phyloP scores from a whole-genome alignment of 2,329 filamentous ascomycete species.

The Colletotrichum lindemuthianum region DNA sequence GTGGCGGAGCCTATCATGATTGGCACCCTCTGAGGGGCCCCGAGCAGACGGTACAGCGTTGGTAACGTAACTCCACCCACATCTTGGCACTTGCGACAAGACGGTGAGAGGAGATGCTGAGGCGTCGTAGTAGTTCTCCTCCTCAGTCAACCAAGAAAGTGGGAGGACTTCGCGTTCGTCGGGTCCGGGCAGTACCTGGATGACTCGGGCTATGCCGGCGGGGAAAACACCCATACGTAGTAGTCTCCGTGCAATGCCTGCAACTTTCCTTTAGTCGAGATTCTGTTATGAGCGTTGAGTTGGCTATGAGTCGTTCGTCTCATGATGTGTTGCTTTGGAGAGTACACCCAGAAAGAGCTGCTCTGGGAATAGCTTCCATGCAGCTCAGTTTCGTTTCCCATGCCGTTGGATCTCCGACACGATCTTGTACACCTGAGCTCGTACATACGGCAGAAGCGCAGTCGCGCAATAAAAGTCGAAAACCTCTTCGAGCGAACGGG shows the following conservation, averaged over 20 bases:
- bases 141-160: too few relatives aligned
- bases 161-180: conserved; percentile 6
- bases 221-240: conserved; percentile 9
- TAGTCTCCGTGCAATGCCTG: conserved; percentile 13
- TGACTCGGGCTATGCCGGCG: conserved; percentile 23
- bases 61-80: conserved; percentile 3
- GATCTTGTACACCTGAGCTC: too few relatives aligned
- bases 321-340: conserved; percentile 13
- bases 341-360: not conserved
- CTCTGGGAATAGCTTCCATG: conserved; percentile 1
- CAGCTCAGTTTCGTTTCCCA: conserved; percentile 6
- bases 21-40: conserved; percentile 9
- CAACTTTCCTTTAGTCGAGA: not conserved
- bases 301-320: conserved; percentile 28
- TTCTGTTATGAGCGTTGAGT: not conserved
- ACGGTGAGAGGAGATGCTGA: conserved; percentile 1
- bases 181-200: conserved; percentile 15
- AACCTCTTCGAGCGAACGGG: conserved; percentile 4
- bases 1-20: conserved; percentile 10
- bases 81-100: conserved; percentile 19
- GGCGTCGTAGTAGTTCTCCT: not conserved
- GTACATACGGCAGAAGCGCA: too few relatives aligned
- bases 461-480: not conserved
- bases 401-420: too few relatives aligned
- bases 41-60: conserved; percentile 5